Evolutionary conservation across 2,329 filamentous ascomycete species (phyloP).

Genomic region (Stemphylium lycopersici): DNA sequence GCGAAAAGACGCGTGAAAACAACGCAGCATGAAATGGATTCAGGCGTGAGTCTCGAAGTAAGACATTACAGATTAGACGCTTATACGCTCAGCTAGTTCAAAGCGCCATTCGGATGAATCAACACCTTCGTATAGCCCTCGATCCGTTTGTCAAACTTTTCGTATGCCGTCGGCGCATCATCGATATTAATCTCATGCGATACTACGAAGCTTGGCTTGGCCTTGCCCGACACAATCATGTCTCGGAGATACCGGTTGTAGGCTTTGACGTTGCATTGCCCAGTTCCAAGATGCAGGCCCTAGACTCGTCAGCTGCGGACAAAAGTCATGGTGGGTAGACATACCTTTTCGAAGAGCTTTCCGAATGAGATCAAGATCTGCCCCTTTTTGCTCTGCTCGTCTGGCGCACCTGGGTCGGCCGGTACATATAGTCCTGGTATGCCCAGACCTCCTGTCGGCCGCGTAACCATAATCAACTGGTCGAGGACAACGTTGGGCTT

Average conservation of each 20-base stretch:
- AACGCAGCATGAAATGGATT: background rate
- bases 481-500: slow-evolving; percentile 68
- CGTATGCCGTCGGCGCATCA: slow-evolving; percentile 65
- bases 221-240: slow-evolving; percentile 67
- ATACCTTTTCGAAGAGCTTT: slow-evolving; percentile 71
- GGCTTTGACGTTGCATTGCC: slow-evolving; percentile 71
- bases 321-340: background rate
- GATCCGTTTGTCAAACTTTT: slow-evolving; percentile 69
- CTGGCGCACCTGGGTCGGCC: slow-evolving; percentile 66
- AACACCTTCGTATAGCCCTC: slow-evolving; percentile 73
- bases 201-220: slow-evolving; percentile 71
- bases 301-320: slow-evolving; percentile 31
- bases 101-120: slow-evolving; percentile 66
- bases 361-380: slow-evolving; percentile 70
- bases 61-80: slow-evolving; percentile 1
- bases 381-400: slow-evolving; percentile 65
- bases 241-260: slow-evolving; percentile 72
- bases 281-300: slow-evolving; percentile 65
- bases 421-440: slow-evolving; percentile 64
- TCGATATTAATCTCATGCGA: slow-evolving; percentile 69
- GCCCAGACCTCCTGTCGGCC: slow-evolving; percentile 66
- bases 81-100: slow-evolving; percentile 24
- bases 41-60: slow-evolving; percentile 3
- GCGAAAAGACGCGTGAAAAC: background rate
- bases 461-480: slow-evolving; percentile 67